A percentile compares a stretch with the other conserved stretches of the same genome.
Conservation (phyloP, 202 grass and related monocot species). For the Digitaria exilis region DNA sequence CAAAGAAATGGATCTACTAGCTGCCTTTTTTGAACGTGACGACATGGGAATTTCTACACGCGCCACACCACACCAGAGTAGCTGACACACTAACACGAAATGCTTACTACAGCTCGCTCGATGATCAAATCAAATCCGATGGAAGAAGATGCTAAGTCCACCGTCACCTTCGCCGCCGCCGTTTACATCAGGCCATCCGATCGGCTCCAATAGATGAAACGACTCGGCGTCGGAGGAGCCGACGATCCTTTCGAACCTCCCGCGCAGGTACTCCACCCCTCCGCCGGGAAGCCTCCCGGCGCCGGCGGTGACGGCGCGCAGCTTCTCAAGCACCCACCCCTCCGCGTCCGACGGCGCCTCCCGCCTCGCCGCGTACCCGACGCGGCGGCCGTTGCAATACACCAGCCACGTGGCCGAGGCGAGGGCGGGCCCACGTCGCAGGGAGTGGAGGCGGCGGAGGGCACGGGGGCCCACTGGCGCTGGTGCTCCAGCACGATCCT, state of each 20-base stretch:
- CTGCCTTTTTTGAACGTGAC: not conserved
- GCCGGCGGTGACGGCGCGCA: constrained; percentile 51
- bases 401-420: constrained; percentile 48
- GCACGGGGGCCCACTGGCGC: constrained; percentile 25
- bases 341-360: constrained; percentile 46
- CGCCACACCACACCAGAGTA: not conserved
- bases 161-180: constrained; percentile 8
- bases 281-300: constrained; percentile 42
- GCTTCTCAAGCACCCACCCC: constrained; percentile 44
- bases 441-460: not conserved
- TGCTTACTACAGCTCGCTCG: not conserved
- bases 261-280: constrained; percentile 53
- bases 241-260: constrained; percentile 53
- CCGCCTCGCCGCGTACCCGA: constrained; percentile 47
- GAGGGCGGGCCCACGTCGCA: constrained; percentile 11
- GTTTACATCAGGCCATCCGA: constrained; percentile 21
- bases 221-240: constrained; percentile 56
- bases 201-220: constrained; percentile 52
- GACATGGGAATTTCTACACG: not conserved
- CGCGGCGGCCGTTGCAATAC: constrained; percentile 53
- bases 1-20: not conserved
- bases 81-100: not conserved
- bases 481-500: constrained; percentile 55
- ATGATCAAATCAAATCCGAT: constrained; percentile 37
- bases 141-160: constrained; percentile 65